Base-by-base conservation (phyloP, 768 basidiomycete genomes). In the Ramaria rubella region DNA sequence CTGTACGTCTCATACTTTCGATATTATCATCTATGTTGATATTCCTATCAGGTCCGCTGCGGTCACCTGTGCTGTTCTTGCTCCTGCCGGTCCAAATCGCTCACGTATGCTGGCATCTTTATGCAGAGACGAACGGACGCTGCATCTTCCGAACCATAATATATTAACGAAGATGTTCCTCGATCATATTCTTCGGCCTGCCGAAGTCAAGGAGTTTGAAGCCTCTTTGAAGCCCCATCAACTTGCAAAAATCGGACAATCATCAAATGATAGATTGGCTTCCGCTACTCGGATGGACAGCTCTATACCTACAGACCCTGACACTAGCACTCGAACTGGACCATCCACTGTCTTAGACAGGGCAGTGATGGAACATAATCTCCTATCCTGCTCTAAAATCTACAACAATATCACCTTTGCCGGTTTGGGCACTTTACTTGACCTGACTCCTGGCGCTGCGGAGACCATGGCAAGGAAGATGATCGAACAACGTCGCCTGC, bases 141-240 rank as follows among this genome's bases (percentile, higher is more conserved):
- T 77, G 26, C 82, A 89, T 23, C 82, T 95, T 3, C 80, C 86
- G 6, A 85, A 87, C 12, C 87, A 85, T 74, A 88, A 90, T 65
- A 94, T 99, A 68, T 82, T 99, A 24, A 85, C 88, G 34, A 97
- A 97, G 69, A 98, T 98, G 95, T 94, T 96, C 72, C 85, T 98
- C 60, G 96, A 98, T 67, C 94, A 93, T 62, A 97, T 99, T 67
- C 81, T 99, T 49, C 87, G 94, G 43, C 79, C 93, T 1, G 76
- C 81, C 44, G 95, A 99, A 72, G 81, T 98, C 55, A 85, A 89
- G 66, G 85, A 86, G 48, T 99, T 99, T 67, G 91, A 94, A 68
- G 77, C 77, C 43, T 86, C 84, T 2, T 81, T 99, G 52, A 87
- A 88, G 63, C 82, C 87, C 15, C 96, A 99, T 72, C 96, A 99